These are phyloP conservation scores for Xylaria sp. DNA, from an alignment of 2,329 filamentous ascomycete species.

Conservation along the genomic window DNA sequence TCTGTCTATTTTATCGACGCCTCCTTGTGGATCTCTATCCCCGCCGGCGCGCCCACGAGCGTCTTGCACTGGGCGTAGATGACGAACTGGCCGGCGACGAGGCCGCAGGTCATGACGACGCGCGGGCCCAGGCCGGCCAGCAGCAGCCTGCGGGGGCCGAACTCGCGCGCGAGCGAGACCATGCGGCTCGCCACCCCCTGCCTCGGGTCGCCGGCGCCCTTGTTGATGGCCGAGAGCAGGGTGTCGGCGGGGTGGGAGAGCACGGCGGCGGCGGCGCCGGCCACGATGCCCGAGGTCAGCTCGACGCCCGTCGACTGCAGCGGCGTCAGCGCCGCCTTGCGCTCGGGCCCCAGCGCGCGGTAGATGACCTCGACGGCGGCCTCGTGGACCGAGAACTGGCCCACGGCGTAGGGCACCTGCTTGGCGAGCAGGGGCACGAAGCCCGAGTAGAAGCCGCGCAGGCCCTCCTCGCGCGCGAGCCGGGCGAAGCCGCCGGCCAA, in stretches of 20 bases:
- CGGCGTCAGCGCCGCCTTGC: constrained; percentile 69
- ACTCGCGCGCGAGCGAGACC: constrained; percentile 55
- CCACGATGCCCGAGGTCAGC: constrained; percentile 81
- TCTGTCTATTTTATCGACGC: constrained; percentile 9
- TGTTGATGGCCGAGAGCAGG: constrained; percentile 58
- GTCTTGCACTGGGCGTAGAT: constrained; percentile 59
- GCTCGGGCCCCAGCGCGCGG: constrained; percentile 64
- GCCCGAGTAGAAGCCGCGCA: constrained; percentile 86
- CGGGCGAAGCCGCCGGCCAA: constrained; percentile 73
- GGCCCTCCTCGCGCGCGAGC: constrained; percentile 74
- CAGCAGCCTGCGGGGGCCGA: constrained; percentile 52
- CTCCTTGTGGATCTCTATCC: constrained; percentile 59
- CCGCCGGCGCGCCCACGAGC: constrained; percentile 52
- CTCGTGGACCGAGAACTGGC: constrained; percentile 94
- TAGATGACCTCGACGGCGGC: constrained; percentile 80
- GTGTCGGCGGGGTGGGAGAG: constrained; percentile 87
- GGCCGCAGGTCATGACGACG: constrained; percentile 56
- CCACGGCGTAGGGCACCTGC: constrained; percentile 91
- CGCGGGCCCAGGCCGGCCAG: constrained; percentile 53
- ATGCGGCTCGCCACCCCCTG: constrained; percentile 54
- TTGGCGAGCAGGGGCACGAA: constrained; percentile 87
- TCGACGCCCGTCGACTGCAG: constrained; percentile 80
- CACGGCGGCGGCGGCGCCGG: constrained; percentile 85
- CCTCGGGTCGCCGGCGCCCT: constrained; percentile 52
- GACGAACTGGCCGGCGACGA: constrained; percentile 57